Evolutionary conservation across 176 grass and related monocot species (phyloP), one percentile per base, ranked within the genome.

Genomic region (Eleusine indica): DNA sequence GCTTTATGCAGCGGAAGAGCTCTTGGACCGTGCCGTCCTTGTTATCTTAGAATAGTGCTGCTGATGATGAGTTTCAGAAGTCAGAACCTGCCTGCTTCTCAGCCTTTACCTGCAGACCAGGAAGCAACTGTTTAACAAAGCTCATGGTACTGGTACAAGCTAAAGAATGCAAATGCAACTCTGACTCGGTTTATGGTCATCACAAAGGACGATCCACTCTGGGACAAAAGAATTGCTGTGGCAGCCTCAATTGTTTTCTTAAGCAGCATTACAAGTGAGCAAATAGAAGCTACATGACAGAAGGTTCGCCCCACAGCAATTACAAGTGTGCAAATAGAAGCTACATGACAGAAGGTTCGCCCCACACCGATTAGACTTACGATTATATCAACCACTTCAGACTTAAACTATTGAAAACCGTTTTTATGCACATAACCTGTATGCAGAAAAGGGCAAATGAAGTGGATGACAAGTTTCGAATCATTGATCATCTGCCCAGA

Each of bases 31-130:
- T 70, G 87, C 82, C 73, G 66, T 86, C 83, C 46, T 81, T 3
- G 54, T 18, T 44, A 41, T n/a, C 28, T 76, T 76, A 82, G 32
- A 86, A 82, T 77, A 73, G 38, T 49, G 39, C 37, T 78, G 22
- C 7, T 71, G 80, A 51, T 68, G 80, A 79, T 40, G 9, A 62
- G 61, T 58, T 40, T 18, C 52, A 69, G 16, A 63, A 35, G 38
- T 49, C 81, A 75, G 58, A 74, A 46, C n/a, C 79, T 72, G 47
- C 51, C 40, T 83, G 38, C 65, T 73, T 10, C 56, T 69, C 30
- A 70, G 38, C 67, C 42, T 68, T 74, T 68, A 78, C 79, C 79
- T 60, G 83, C 66, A 82, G 28, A 77, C 49, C 58, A 86, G 83
- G 48, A 62, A 56, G 7, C 54, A 82, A 86, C 57, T 78, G 73